Conservation (phyloP, 192 early-diverging fungal genomes). For the Umbelopsis sp. region DNA sequence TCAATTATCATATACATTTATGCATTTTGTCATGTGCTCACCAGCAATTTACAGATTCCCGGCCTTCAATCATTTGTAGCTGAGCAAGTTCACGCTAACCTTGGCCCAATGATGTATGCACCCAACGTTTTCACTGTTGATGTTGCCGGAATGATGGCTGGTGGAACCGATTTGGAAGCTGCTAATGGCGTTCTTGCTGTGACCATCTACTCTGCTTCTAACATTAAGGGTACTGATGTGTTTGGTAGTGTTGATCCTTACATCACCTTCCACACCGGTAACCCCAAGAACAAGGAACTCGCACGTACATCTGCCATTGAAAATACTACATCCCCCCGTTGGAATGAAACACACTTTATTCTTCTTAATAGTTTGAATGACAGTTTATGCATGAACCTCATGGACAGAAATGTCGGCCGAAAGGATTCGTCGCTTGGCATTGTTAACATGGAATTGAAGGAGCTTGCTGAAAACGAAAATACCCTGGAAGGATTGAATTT, state of each 20-base stretch:
- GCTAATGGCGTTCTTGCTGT: conserved; percentile 88
- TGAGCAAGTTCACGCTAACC: conserved; percentile 70
- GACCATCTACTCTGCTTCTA: conserved; percentile 76
- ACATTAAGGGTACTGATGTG: conserved; percentile 84
- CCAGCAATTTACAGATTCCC: conserved; percentile 60
- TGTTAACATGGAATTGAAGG: conserved; percentile 55
- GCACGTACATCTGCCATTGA: conserved; percentile 66
- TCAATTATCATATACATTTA: not conserved
- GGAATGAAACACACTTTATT: conserved; percentile 81
- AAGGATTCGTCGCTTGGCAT: conserved; percentile 73
- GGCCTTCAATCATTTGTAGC: conserved; percentile 79
- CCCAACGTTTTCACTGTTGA: conserved; percentile 82
- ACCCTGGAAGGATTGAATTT: conserved; percentile 47
- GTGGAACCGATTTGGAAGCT: conserved; percentile 60
- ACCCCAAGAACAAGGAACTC: conserved; percentile 59
- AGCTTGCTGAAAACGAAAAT: conserved; percentile 43
- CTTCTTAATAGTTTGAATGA: conserved; percentile 79
- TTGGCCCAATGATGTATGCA: conserved; percentile 83
- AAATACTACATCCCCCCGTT: conserved; percentile 83
- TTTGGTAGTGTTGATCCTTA: conserved; percentile 93
- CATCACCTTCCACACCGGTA: conserved; percentile 68
- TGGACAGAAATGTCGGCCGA: conserved; percentile 78
- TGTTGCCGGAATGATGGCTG: conserved; percentile 76
- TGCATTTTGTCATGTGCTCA: no score
- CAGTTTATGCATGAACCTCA: conserved; percentile 74